These are phyloP conservation scores for Pseudocercospora fuligena DNA, from an alignment of 2,329 filamentous ascomycete genomes.

Conservation along the genomic window DNA sequence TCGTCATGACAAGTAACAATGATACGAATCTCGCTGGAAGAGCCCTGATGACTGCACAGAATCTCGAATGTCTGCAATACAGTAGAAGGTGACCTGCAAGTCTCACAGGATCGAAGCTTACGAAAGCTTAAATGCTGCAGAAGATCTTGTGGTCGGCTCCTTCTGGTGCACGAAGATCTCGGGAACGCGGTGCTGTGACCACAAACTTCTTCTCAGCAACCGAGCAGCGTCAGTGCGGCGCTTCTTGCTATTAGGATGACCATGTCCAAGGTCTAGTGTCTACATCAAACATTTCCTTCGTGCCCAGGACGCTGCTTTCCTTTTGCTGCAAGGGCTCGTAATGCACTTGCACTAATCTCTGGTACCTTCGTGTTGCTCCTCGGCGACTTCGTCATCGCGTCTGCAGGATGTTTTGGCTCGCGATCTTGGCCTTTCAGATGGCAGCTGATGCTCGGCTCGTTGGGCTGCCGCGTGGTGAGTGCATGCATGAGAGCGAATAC, in stretches of 20 bases:
- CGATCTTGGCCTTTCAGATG: neutral
- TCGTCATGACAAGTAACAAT: neutral
- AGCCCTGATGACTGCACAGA: no score
- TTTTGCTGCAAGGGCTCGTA: neutral
- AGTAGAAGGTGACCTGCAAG: neutral
- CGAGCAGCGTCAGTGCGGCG: no score
- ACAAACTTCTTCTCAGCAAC: neutral
- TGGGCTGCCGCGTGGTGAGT: neutral
- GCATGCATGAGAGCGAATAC: neutral
- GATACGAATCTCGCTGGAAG: neutral
- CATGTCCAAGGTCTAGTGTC: neutral
- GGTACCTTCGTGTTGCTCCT: neutral
- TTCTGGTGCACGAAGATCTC: slow-evolving; percentile 2
- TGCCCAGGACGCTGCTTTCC: neutral
- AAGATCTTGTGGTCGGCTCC: neutral
- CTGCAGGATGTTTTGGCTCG: slow-evolving; percentile 3
- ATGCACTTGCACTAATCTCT: neutral
- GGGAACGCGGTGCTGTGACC: neutral
- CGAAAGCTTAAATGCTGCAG: slow-evolving; percentile 5
- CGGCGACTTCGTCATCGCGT: neutral
- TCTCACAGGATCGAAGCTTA: slow-evolving; percentile 3
- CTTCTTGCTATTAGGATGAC: neutral
- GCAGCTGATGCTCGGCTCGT: neutral
- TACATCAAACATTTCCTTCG: neutral
- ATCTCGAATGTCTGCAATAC: no score